Evolutionary conservation across 2,329 filamentous ascomycete species (phyloP).

Genomic region (Xylaria polymorpha): DNA sequence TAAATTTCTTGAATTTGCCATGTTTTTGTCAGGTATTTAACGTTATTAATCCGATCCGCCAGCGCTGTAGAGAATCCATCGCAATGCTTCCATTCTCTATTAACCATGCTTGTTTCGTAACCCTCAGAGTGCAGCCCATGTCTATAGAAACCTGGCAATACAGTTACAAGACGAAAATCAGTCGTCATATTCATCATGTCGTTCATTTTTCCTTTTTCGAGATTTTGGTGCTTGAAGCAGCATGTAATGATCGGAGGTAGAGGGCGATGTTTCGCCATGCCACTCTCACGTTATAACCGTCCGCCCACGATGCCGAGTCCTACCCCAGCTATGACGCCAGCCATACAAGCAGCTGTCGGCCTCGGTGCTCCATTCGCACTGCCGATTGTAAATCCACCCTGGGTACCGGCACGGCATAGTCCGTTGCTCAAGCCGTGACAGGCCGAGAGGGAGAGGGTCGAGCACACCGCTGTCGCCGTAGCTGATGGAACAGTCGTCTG

Average conservation of each 20-base stretch:
- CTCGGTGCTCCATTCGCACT: slow-evolving; percentile 45
- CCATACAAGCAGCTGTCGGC: slow-evolving; percentile 47
- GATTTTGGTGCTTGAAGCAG: neutral
- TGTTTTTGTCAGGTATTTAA: neutral
- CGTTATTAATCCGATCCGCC: neutral
- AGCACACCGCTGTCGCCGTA: slow-evolving; percentile 65
- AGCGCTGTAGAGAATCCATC: slow-evolving; percentile 3
- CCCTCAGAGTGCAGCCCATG: neutral
- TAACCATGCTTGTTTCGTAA: neutral
- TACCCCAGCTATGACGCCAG: slow-evolving; percentile 48
- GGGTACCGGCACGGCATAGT: slow-evolving; percentile 53
- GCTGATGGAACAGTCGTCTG: slow-evolving; percentile 55
- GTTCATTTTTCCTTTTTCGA: slow-evolving; percentile 12
- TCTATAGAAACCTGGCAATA: slow-evolving; percentile 26
- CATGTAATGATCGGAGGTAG: neutral
- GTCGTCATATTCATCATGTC: slow-evolving; percentile 38
- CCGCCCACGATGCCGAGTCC: slow-evolving; percentile 49
- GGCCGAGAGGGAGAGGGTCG: slow-evolving; percentile 64
- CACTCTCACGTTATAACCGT: slow-evolving; percentile 38
- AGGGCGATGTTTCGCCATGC: neutral
- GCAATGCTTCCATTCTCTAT: slow-evolving; percentile 17
- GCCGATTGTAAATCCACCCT: slow-evolving; percentile 46
- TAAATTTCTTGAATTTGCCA: neutral
- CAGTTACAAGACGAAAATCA: slow-evolving; percentile 12
- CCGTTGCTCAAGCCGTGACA: slow-evolving; percentile 59